These are phyloP conservation scores for Tricholoma bakamatsutake DNA, from an alignment of 768 basidiomycete genomes.

Conservation along the genomic window DNA sequence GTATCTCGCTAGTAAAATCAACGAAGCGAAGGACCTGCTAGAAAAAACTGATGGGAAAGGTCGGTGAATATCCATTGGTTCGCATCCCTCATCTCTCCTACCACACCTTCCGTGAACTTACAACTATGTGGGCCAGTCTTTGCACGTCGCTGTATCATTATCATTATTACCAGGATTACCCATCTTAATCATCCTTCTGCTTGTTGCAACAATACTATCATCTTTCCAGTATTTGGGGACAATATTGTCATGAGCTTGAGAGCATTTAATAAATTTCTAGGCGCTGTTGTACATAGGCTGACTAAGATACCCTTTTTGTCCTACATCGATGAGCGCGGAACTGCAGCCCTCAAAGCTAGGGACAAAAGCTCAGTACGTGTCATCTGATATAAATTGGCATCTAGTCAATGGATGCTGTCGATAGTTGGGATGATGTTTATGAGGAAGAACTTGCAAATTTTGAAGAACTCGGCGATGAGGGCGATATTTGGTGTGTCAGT, in stretches of 20 bases:
- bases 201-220: neutral
- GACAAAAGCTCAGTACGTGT: conserved; percentile 67
- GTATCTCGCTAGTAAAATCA: conserved; percentile 97
- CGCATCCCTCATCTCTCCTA: neutral
- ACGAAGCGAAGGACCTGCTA: conserved; percentile 92
- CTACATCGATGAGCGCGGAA: conserved; percentile 30
- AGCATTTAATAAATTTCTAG: too few relatives aligned
- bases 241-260: neutral
- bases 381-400: neutral
- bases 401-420: conserved; percentile 1
- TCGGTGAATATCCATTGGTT: conserved; percentile 19
- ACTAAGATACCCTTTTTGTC: conserved; percentile 25
- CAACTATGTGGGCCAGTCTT: neutral
- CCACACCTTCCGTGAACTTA: neutral
- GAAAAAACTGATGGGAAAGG: conserved; percentile 68
- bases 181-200: neutral
- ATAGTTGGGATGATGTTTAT: conserved; percentile 78
- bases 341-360: conserved; percentile 72
- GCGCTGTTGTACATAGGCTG: too few relatives aligned
- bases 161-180: conserved; percentile 9
- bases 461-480: conserved; percentile 74
- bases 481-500: conserved; percentile 68
- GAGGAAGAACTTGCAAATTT: conserved; percentile 66
- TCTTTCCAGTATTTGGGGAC: neutral
- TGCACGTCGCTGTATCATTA: conserved; percentile 12